These are phyloP conservation scores for Xylariaceae sp. DNA, from an alignment of 2,329 filamentous ascomycete genomes.

Conservation along the genomic window DNA sequence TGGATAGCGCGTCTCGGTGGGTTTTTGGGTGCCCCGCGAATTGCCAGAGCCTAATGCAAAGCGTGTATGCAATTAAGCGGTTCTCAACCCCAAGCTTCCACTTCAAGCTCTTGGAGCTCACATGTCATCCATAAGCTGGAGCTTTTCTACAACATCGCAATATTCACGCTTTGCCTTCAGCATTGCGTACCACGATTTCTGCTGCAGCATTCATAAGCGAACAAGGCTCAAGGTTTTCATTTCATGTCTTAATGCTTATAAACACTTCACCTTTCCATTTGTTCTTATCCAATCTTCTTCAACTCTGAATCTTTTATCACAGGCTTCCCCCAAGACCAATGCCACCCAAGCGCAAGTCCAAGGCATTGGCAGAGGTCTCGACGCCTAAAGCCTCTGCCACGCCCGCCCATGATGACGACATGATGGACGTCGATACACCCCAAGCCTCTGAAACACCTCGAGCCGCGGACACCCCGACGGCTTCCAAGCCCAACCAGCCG, in stretches of 20 bases:
- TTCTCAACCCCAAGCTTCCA: neutral
- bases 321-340: slow-evolving; percentile 35
- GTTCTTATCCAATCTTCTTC: neutral
- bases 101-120: neutral
- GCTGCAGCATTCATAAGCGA: too few species aligned
- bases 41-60: too few species aligned
- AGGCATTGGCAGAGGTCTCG: slow-evolving; percentile 49
- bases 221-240: too few species aligned
- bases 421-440: slow-evolving; percentile 56
- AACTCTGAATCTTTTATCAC: neutral
- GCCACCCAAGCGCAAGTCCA: slow-evolving; percentile 68
- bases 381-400: slow-evolving; percentile 47
- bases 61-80: too few species aligned
- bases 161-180: too few species aligned
- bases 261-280: too few species aligned
- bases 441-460: slow-evolving; percentile 47
- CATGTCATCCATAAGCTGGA: neutral
- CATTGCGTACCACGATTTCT: too few species aligned
- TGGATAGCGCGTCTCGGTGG: too few species aligned
- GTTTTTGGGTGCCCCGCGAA: too few species aligned
- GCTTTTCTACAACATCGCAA: too few species aligned
- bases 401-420: slow-evolving; percentile 51
- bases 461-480: slow-evolving; percentile 33
- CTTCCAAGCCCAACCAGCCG: slow-evolving; percentile 32
- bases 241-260: too few species aligned